Percentiles rank a stretch among this genome's conserved stretches.
These are phyloP conservation scores for Rubus parviflorus DNA, from an alignment of 306 rosid species.

Conservation along the genomic window DNA sequence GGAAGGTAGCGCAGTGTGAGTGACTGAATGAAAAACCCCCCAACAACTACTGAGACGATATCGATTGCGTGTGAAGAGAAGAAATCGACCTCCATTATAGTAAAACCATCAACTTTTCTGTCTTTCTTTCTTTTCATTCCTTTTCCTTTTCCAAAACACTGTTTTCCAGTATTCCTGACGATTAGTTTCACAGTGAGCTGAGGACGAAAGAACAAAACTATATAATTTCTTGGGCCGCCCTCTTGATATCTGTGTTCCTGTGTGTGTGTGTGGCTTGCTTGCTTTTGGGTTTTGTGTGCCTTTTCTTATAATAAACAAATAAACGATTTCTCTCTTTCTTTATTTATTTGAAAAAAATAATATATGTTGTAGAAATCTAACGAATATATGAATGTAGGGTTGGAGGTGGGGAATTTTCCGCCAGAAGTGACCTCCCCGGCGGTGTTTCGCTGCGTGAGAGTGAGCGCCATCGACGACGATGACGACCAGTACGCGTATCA, in stretches of 20 bases:
- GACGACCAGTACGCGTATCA: constrained; percentile 88
- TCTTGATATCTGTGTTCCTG: constrained; percentile 34
- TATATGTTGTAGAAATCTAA: background rate
- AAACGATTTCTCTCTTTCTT: background rate
- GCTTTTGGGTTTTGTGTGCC: background rate
- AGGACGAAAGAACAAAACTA: background rate
- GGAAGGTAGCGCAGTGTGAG: constrained; percentile 31
- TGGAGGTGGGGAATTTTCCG: constrained; percentile 73
- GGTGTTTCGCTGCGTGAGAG: constrained; percentile 74
- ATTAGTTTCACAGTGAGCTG: constrained; percentile 33
- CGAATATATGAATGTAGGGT: constrained; percentile 38
- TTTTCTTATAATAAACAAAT: background rate
- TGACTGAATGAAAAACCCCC: constrained; percentile 6
- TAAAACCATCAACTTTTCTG: constrained; percentile 27
- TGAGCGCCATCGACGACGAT: constrained; percentile 62
- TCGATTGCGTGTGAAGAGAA: constrained; percentile 59
- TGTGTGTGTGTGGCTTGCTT: background rate
- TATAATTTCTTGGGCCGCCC: constrained; percentile 12
- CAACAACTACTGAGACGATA: constrained; percentile 14
- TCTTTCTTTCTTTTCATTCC: constrained; percentile 13
- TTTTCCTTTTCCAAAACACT: constrained; percentile 49
- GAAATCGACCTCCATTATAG: constrained; percentile 23
- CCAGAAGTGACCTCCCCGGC: constrained; percentile 61
- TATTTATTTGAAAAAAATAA: background rate
- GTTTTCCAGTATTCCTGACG: constrained; percentile 55